A percentile compares a stretch with the other conserved stretches of the same genome.
Evolutionary conservation across 805 yeast species (phyloP).

Genomic region (Candida tammaniensis): DNA sequence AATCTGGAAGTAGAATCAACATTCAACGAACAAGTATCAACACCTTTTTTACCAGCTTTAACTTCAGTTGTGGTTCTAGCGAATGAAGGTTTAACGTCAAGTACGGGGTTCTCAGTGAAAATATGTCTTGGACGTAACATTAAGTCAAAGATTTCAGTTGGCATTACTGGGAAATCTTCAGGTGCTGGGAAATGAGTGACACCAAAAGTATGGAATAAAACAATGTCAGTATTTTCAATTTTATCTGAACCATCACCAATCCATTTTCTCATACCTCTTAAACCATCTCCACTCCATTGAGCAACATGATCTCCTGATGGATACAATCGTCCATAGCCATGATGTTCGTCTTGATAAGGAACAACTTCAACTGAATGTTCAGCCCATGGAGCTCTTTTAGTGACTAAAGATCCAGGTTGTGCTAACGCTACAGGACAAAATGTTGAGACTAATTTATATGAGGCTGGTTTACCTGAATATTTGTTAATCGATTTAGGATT

Average conservation of each 20-base stretch:
- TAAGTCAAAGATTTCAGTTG: slow-evolving; percentile 76
- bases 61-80: slow-evolving; percentile 41
- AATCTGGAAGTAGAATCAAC: slow-evolving; percentile 40
- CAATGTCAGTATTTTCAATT: slow-evolving; percentile 66
- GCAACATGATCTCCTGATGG: slow-evolving; percentile 82
- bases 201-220: slow-evolving; percentile 80
- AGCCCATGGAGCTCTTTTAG: slow-evolving; percentile 85
- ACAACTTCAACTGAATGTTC: slow-evolving; percentile 63
- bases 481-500: slow-evolving; percentile 67
- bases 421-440: slow-evolving; percentile 75
- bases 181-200: slow-evolving; percentile 86
- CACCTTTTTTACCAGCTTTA: slow-evolving; percentile 30
- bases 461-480: slow-evolving; percentile 71
- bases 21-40: slow-evolving; percentile 32
- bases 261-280: slow-evolving; percentile 67
- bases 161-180: slow-evolving; percentile 89
- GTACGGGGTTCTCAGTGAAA: slow-evolving; percentile 73
- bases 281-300: slow-evolving; percentile 70
- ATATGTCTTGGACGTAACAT: slow-evolving; percentile 77
- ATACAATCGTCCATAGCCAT: slow-evolving; percentile 58
- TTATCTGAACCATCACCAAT: slow-evolving; percentile 57
- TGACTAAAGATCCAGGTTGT: slow-evolving; percentile 67
- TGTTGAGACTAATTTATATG: slow-evolving; percentile 73
- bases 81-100: slow-evolving; percentile 68
- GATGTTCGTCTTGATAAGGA: slow-evolving; percentile 58